Base-by-base conservation (phyloP, 1,139 yeast genomes). In the Candida pseudoviswanathii region DNA sequence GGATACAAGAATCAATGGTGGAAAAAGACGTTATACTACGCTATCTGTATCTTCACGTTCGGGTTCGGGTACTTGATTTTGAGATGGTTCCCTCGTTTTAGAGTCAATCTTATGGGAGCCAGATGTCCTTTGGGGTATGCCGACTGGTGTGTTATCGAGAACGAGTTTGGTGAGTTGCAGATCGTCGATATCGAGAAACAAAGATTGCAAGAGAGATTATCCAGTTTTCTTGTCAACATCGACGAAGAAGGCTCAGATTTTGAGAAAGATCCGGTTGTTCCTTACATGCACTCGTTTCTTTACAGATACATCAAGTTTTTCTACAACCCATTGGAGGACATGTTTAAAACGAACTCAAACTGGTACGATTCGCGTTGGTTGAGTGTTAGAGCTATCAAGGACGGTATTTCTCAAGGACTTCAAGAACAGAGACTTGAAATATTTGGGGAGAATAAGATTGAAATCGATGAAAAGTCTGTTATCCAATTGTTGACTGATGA, bases 71-170 rank as follows among this genome's bases (percentile, higher is more conserved):
- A 85, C 60, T 70, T 95, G 49, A 52, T 89, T 0, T 68, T 90
- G 52, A 75, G 96, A 56, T 94, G 99, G 99, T 63, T 89, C 40
- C 98, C 99, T 0, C 76, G 84, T 44, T 84, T 83, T 64, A 77
- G 89, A 54, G 82, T 94, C 44, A 77, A 77, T 46, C 69, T 90
- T 53, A 75, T 82, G 70, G 98, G 97, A 2, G 69, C 70, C 21
- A 77, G 77, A 31, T 75, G 81, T 5, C 85, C 96, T 0, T 73
- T 95, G 54, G 97, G 91, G 1, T 77, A 77, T 52, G 88, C 97
- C 32, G 96, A 90, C 59, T 90, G 97, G 96, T 87, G 94, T 36
- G 96, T 91, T 16, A 78, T 95, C 41, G 99, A 94, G 63, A 95
- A 90, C 58, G 97, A 92, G 64, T 87, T 84, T 77, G 98, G 97